These are phyloP conservation scores for Cladosporium cucumerinum DNA, from an alignment of 2,329 filamentous ascomycete species.

Conservation along the genomic window DNA sequence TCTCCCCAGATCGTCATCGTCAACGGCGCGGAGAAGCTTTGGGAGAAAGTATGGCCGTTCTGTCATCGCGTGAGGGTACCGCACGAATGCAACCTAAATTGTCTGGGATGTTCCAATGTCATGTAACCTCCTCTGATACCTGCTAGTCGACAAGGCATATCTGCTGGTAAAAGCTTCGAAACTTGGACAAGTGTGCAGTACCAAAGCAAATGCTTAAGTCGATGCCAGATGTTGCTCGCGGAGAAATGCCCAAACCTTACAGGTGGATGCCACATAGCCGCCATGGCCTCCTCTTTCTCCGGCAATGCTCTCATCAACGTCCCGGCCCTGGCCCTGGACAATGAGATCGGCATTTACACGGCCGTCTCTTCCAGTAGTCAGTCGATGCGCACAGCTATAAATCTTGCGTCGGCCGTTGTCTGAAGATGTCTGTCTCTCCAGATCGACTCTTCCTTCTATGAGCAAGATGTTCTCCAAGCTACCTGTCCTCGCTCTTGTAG, in stretches of 20 bases:
- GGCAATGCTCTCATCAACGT: not conserved
- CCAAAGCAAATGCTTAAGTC: not conserved
- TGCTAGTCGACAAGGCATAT: not conserved
- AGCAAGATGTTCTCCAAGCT: not conserved
- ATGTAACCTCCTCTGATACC: not conserved
- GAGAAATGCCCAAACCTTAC: not conserved
- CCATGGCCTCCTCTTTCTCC: slow-evolving; percentile 1
- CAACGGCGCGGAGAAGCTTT: slow-evolving; percentile 1
- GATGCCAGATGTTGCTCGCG: not conserved
- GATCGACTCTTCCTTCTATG: not conserved
- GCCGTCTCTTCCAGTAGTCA: not conserved
- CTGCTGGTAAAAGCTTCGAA: not conserved
- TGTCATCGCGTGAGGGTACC: not conserved
- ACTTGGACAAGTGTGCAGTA: not conserved
- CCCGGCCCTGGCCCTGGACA: not conserved
- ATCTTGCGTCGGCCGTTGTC: not conserved
- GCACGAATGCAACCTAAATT: not conserved
- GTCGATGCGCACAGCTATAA: not conserved
- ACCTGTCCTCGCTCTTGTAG: not conserved
- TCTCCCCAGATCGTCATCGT: not conserved
- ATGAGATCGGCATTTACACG: not conserved
- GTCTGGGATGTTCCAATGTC: not conserved
- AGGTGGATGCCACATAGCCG: not conserved
- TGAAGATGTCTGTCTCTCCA: too few species aligned
- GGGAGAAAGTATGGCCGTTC: not conserved